Base-by-base conservation (phyloP, 164 flowering plant species). In the Amborella trichopoda region DNA sequence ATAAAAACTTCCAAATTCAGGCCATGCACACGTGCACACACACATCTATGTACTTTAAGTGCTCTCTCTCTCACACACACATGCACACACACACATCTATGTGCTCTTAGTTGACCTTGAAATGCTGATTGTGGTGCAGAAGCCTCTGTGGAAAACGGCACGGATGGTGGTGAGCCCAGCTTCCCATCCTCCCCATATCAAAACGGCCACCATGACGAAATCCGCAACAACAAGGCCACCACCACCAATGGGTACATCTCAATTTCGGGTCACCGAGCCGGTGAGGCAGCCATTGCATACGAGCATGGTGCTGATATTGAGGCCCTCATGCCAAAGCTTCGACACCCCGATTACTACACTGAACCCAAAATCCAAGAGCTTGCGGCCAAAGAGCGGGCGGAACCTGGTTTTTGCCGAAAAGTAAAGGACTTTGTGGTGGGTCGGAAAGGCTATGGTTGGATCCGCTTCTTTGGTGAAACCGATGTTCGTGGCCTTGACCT, bases 271-370 rank as follows among this genome's bases (percentile, higher is more conserved):
- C 78, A 77, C 47, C 72, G 85, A 61, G 89, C 95, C 48, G 94
- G 91, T 44, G 94, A 85, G 60, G 97, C 97, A 28, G 95, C 95
- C 12, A 82, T 82, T 33, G 90, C 70, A 3, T 78, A 77, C 56
- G 90, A 89, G 61, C 90, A 80, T 56, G 94, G 95, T 25, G 94
- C 97, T 23, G 94, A 76, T 49, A 74, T 86, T 54, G 98, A 91
- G 61, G 83, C 85, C 21, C 67, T 77, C 26, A 78, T 91, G 95
- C 96, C 98, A 20, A 87, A 82, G 70, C 79, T 82, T 14, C 72
- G 81, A 9, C 80, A 74, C 40, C 67, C 84, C 21, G 99, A 91
- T 33, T 91, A 91, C 56, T 91, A 73, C 58, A 82, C 91, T 0
- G 83, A 84, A 62, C 99, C 99, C 30, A 60, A 77, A 16, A 73